phyloP scores from a whole-genome alignment of 1,284 basidiomycete species.

The Flammula alnicola region DNA sequence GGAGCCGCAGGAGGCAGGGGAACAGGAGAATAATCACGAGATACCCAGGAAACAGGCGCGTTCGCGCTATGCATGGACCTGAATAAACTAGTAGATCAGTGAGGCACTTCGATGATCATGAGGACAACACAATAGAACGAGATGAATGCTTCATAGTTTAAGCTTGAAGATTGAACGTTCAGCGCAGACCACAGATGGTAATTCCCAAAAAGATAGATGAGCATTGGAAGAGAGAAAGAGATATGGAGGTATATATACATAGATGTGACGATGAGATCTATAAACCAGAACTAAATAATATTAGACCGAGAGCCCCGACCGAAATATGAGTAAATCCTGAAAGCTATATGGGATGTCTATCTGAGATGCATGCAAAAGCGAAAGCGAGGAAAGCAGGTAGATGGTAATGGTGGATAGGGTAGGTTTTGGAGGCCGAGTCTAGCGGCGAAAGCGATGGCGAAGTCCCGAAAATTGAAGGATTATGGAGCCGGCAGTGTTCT shows the following conservation, averaged over 20 bases:
- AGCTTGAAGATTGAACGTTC: neutral
- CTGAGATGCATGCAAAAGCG: constrained; percentile 32
- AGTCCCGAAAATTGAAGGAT: constrained; percentile 11
- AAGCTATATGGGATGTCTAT: constrained; percentile 29
- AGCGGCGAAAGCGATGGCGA: constrained; percentile 23
- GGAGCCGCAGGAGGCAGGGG: no score
- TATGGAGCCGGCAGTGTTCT: constrained; percentile 18
- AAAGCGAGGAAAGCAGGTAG: constrained; percentile 38
- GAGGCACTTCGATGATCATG: neutral
- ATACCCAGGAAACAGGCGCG: no score
- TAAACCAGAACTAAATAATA: constrained; percentile 24
- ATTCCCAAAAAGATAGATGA: constrained; percentile 18
- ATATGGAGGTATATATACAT: constrained; percentile 23
- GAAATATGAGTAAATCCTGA: constrained; percentile 26
- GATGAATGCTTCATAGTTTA: neutral
- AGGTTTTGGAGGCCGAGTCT: constrained; percentile 26
- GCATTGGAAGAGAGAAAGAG: constrained; percentile 15
- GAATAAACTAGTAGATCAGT: no score
- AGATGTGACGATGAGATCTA: constrained; percentile 21
- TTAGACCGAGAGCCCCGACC: constrained; percentile 27
- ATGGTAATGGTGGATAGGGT: constrained; percentile 17
- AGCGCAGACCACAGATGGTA: neutral
- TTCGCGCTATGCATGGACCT: no score
- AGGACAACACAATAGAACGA: neutral
- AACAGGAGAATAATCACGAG: no score